phyloP scores from a whole-genome alignment of 2,329 filamentous ascomycete species.

The Metarhizium album region DNA sequence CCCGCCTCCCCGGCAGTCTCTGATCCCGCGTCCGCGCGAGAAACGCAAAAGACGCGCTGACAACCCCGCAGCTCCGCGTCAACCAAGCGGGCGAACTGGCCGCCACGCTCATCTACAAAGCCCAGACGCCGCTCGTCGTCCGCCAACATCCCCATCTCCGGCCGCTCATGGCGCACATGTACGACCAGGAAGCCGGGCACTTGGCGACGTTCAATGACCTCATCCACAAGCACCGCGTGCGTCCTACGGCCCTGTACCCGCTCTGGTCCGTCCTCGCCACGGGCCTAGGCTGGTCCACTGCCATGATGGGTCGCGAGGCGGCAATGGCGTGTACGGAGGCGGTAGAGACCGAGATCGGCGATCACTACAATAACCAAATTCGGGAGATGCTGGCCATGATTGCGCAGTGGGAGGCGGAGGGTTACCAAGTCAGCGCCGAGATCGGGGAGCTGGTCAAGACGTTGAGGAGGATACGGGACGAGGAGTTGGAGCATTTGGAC shows the following conservation, averaged over 20 bases:
- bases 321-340: slow-evolving; percentile 99
- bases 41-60: no score
- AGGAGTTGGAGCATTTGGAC: slow-evolving; percentile 94
- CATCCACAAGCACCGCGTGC: slow-evolving; percentile 75
- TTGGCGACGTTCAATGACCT: slow-evolving; percentile 76
- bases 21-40: background rate
- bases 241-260: slow-evolving; percentile 87
- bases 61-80: slow-evolving; percentile 58
- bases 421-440: slow-evolving; percentile 73
- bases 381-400: slow-evolving; percentile 72
- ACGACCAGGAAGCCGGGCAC: slow-evolving; percentile 88
- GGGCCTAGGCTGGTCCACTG: slow-evolving; percentile 80
- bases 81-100: slow-evolving; percentile 98
- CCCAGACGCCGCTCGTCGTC: slow-evolving; percentile 74
- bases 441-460: slow-evolving; percentile 61
- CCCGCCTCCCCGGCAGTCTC: background rate
- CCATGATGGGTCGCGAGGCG: slow-evolving; percentile 78
- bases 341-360: slow-evolving; percentile 94
- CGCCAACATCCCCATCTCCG: slow-evolving; percentile 76
- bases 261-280: slow-evolving; percentile 75
- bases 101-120: slow-evolving; percentile 84
- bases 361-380: slow-evolving; percentile 92
- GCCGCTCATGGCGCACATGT: slow-evolving; percentile 93
- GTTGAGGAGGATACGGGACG: slow-evolving; percentile 77
- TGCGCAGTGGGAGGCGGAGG: slow-evolving; percentile 59